These are phyloP conservation scores for Hebeloma cylindrosporum DNA, from an alignment of 768 basidiomycete genomes.

Conservation along the genomic window DNA sequence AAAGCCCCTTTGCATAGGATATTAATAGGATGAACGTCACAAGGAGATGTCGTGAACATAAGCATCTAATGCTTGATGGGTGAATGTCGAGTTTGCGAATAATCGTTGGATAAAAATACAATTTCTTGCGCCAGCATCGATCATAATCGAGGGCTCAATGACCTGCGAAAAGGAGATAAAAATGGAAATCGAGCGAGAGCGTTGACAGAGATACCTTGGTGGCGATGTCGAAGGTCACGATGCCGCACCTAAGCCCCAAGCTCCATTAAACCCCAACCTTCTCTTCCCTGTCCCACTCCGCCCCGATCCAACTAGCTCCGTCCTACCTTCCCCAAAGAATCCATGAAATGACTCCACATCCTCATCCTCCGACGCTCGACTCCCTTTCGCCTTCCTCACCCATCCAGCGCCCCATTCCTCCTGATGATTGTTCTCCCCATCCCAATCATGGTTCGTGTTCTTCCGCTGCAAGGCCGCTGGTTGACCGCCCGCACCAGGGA, in stretches of 20 bases:
- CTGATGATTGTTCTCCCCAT: constrained; percentile 18
- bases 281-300: constrained; percentile 23
- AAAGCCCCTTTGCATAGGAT: too few relatives aligned
- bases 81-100: too few relatives aligned
- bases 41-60: too few relatives aligned
- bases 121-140: not conserved
- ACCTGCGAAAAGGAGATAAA: not conserved
- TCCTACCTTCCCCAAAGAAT: too few relatives aligned
- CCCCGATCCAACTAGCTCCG: constrained; percentile 21
- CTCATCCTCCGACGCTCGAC: constrained; percentile 1
- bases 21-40: too few relatives aligned
- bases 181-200: not conserved
- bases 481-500: constrained; percentile 16
- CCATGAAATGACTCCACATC: too few relatives aligned
- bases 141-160: not conserved
- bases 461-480: constrained; percentile 13
- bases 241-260: constrained; percentile 15
- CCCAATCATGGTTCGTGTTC: constrained; percentile 21
- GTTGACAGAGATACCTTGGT: not conserved
- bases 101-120: constrained; percentile 10
- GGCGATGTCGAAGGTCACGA: not conserved
- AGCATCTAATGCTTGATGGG: too few relatives aligned
- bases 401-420: not conserved
- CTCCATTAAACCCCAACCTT: constrained; percentile 20
- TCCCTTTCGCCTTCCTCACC: too few relatives aligned